phyloP scores from a whole-genome alignment of 2,329 filamentous ascomycete species.

The Alternaria ethzedia region DNA sequence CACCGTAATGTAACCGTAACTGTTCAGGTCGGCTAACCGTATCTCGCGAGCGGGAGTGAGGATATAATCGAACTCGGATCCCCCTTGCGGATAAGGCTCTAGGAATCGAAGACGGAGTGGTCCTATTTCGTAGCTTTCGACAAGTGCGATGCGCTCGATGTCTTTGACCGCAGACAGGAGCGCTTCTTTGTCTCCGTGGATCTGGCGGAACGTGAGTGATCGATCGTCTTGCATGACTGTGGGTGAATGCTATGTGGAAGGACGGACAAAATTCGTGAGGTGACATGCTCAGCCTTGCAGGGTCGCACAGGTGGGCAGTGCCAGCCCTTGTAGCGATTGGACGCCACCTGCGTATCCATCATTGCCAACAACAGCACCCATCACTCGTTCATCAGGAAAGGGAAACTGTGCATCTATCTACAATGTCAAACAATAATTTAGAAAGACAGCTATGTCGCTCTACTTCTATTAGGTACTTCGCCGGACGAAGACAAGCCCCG shows the following conservation, averaged over 20 bases:
- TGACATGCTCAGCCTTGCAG: not conserved
- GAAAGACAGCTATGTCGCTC: not conserved
- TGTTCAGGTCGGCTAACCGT: accelerated
- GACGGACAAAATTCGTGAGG: not conserved
- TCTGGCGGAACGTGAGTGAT: not conserved
- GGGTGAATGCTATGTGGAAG: not conserved
- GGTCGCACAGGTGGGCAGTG: not conserved
- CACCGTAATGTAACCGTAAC: not conserved
- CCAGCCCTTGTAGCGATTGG: not conserved
- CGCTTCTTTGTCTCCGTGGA: not conserved
- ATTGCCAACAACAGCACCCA: not conserved
- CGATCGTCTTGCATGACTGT: not conserved
- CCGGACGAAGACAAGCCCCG: not conserved
- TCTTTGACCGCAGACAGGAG: not conserved
- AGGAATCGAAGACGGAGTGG: not conserved
- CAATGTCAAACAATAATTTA: no score
- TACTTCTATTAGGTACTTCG: not conserved
- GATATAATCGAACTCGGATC: not conserved
- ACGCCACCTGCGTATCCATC: not conserved
- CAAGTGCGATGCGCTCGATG: not conserved
- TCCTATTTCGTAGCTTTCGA: not conserved
- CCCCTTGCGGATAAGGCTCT: not conserved
- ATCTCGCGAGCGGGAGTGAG: not conserved
- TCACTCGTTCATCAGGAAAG: not conserved
- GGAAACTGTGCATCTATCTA: no score